Evolutionary conservation across 2,329 filamentous ascomycete species (phyloP).

Genomic region (Fusarium praegraminearum): DNA sequence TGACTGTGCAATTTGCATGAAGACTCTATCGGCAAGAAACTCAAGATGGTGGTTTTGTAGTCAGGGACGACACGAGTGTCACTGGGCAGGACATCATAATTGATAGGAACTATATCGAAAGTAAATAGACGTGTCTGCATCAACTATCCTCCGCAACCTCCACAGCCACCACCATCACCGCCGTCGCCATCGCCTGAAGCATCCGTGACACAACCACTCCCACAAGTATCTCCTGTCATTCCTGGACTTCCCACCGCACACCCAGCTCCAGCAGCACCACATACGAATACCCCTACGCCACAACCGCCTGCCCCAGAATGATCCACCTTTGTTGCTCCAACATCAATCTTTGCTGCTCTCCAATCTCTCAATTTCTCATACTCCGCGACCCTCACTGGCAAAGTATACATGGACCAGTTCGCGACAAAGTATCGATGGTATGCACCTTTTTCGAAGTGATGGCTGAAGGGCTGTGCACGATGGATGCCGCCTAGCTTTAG

Average conservation of each 20-base stretch:
- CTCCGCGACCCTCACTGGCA: slow-evolving; percentile 19
- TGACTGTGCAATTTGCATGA: slow-evolving; percentile 20
- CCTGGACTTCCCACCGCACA: slow-evolving; percentile 32
- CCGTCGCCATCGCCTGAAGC: slow-evolving; percentile 7
- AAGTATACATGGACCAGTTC: slow-evolving; percentile 38
- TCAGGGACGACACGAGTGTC: slow-evolving; percentile 24
- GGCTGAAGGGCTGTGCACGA: slow-evolving; percentile 56
- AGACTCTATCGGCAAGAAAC: neutral
- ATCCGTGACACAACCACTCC: slow-evolving; percentile 41
- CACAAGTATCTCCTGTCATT: slow-evolving; percentile 38
- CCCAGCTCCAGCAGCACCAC: slow-evolving; percentile 33
- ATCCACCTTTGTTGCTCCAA: slow-evolving; percentile 1
- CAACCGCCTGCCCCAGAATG: slow-evolving; percentile 23
- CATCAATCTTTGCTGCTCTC: slow-evolving; percentile 35
- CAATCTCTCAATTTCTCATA: slow-evolving; percentile 46
- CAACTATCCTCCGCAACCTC: slow-evolving; percentile 32
- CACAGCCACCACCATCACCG: slow-evolving; percentile 31
- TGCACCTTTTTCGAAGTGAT: slow-evolving; percentile 52
- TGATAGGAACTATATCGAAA: neutral
- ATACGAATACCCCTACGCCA: slow-evolving; percentile 31
- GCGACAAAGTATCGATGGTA: slow-evolving; percentile 48
- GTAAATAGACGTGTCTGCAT: neutral
- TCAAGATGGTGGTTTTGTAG: slow-evolving; percentile 29
- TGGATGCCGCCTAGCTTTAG: slow-evolving; percentile 57
- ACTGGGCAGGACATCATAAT: slow-evolving; percentile 26